Evolutionary conservation across 1,139 yeast genomes (phyloP).

Genomic region (Suhomyces coccinellae): DNA sequence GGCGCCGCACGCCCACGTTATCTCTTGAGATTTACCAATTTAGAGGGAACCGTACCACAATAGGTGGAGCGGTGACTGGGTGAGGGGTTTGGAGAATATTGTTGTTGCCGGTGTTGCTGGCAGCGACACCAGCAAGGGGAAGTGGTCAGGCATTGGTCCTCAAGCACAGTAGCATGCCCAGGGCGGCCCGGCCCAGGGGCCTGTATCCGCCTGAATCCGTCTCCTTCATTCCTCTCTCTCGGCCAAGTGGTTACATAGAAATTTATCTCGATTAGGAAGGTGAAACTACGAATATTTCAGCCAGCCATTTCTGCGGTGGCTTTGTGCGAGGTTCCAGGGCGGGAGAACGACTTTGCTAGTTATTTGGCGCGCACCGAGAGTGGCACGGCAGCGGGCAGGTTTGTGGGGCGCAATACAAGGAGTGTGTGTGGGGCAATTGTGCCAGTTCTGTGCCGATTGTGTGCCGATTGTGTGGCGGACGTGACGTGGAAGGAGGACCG

Average conservation of each 20-base stretch:
- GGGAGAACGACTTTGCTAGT: not conserved
- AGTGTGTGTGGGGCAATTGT: not conserved
- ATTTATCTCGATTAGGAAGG: conserved; percentile 14
- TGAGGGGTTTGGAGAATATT: not conserved
- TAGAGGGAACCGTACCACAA: conserved; percentile 5
- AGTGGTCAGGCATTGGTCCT: too few relatives aligned
- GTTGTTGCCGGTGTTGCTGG: not conserved
- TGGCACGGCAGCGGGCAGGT: not conserved
- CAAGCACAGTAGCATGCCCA: too few relatives aligned
- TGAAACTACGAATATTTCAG: conserved; percentile 11
- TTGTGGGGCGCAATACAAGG: not conserved
- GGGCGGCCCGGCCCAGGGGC: not conserved
- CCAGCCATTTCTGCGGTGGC: conserved; percentile 13
- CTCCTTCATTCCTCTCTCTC: not conserved
- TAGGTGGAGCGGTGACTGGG: conserved; percentile 3
- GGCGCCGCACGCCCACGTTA: conserved; percentile 9
- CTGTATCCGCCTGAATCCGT: conserved; percentile 1
- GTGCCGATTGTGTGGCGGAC: not conserved
- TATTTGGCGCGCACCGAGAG: not conserved
- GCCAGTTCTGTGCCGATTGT: too few relatives aligned
- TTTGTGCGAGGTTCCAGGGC: conserved; percentile 8
- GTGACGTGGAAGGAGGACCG: not conserved
- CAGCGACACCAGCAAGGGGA: too few relatives aligned
- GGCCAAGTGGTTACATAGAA: conserved; percentile 4
- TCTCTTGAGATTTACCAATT: conserved; percentile 6